Evolutionary conservation across 805 yeast genomes (phyloP), one percentile per base, ranked within the genome.

Genomic region (Candida awuae): DNA sequence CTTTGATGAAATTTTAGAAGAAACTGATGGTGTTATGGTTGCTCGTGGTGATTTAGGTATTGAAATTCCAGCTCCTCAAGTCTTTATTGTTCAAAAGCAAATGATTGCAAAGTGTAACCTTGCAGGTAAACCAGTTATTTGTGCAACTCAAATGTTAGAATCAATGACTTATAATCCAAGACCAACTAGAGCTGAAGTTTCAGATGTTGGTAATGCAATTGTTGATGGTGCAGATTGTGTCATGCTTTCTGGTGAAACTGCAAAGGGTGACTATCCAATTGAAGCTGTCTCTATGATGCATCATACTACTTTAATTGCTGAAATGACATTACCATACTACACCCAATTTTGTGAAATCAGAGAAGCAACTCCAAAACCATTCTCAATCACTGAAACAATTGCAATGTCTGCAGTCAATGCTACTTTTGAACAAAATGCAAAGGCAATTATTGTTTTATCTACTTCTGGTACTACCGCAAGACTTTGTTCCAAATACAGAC

Each of bases 221-320:
- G 77, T 92, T 63, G 98, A 92, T 62, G 98, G 98, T 71, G 97
- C 97, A 59, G 98, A 92, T 74, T 92, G 98, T 84, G 97, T 92
- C 64, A 92, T 92, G 98, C 78, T 92, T 65, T 84, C 95, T 43
- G 98, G 98, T 66, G 98, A 92, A 75, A 92, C 98, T 57, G 98
- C 98, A 61, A 92, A 92, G 80, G 98, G 98, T 75, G 79, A 80
- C 76, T 92, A 92, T 75, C 98, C 98, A 65, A 67, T 80, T 49
- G 95, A 92, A 74, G 95, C 98, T 48, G 98, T 92, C 51, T 75
- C 88, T 53, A 88, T 92, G 88, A 92, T 92, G 98, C 96, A 88
- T 71, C 90, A 88, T 75, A 92, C 97, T 49, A 79, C 94, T 60
- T 68, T 90, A 59, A 81, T 86, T 59, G 97, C 98, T 58, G 98